Evolutionary conservation across 2,329 filamentous ascomycete species (phyloP), one percentile per base, ranked within the genome.

Genomic region (Arthroderma uncinatum): DNA sequence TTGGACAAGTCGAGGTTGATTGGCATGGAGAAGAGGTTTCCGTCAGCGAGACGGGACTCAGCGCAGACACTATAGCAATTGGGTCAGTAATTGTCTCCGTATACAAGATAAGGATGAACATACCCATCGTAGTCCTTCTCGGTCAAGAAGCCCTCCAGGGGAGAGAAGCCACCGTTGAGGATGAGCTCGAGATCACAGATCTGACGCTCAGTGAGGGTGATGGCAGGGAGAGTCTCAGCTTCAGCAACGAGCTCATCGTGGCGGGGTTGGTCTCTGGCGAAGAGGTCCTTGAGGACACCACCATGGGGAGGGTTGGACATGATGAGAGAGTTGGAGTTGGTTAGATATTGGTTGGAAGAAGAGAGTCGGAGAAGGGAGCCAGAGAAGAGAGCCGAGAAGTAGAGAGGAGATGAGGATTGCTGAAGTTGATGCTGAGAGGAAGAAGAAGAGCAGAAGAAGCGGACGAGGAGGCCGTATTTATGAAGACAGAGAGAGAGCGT

Each of bases 101-200:
- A 5, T 6, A 12, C 33, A 12, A 34, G 33, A 34, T 5, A 34
- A 5, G 12, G 33, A 34, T 12, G 12, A 28, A 73, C 80, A 64
- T 82, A 92, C 89, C 87, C 85, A 74, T 95, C 87, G 80, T 95
- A 98, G 76, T 98, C 93, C 76, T 89, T 86, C 80, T 98, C 84
- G 74, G 83, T 95, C 87, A 98, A 86, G 79, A 98, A 98, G 36
- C 91, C 93, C 83, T 98, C 92, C 40, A 98, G 83, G 59, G 93
- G 93, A 63, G 91, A 96, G 79, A 98, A 98, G 64, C 93, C 93
- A 71, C 93, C 93, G 74, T 90, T 97, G 74, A 98, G 84, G 69
- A 98, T 90, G 75, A 98, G 77, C 77, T 98, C 93, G 64, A 98
- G 81, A 80, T 98, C 93, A 76, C 93, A 98, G 53, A 98, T 84